Evolutionary conservation across 106 monocot genomes (phyloP).

Genomic region (Agapanthus africanus): DNA sequence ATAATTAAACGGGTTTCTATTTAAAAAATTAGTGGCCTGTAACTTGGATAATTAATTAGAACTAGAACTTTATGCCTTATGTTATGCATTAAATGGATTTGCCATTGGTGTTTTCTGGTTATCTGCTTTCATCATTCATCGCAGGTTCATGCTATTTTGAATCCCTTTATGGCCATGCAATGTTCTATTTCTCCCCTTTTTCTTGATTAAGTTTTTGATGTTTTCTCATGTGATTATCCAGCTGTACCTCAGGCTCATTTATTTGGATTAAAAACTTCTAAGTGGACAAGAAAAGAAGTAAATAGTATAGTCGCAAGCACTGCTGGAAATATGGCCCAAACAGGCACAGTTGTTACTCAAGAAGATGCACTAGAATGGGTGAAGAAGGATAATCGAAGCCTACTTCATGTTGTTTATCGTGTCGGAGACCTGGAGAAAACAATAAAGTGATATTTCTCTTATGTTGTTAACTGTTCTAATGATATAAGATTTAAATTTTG

Average conservation of each 20-base stretch:
- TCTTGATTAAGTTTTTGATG: background rate
- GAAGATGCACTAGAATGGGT: conserved; percentile 54
- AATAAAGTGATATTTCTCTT: conserved; percentile 43
- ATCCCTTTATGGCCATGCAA: too few species aligned
- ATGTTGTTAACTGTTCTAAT: background rate
- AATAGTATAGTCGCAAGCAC: conserved; percentile 6
- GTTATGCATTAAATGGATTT: background rate
- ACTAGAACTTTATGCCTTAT: background rate
- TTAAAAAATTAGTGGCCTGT: too few species aligned
- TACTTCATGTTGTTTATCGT: conserved; percentile 88
- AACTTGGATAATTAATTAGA: too few species aligned
- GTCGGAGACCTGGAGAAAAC: conserved; percentile 84
- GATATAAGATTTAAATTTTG: background rate
- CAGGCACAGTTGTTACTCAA: conserved; percentile 18
- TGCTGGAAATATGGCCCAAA: conserved; percentile 28
- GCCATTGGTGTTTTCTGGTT: background rate
- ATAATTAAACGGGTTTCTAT: too few species aligned
- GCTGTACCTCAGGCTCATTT: conserved; percentile 21
- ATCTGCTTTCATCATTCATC: background rate
- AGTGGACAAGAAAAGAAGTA: background rate
- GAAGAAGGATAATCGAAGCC: conserved; percentile 57
- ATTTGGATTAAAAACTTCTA: conserved; percentile 20
- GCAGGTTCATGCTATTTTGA: background rate
- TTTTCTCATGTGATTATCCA: conserved; percentile 2
- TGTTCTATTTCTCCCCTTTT: too few species aligned